Conservation (phyloP, 2,329 filamentous ascomycete genomes). For the Alternaria sp. region DNA sequence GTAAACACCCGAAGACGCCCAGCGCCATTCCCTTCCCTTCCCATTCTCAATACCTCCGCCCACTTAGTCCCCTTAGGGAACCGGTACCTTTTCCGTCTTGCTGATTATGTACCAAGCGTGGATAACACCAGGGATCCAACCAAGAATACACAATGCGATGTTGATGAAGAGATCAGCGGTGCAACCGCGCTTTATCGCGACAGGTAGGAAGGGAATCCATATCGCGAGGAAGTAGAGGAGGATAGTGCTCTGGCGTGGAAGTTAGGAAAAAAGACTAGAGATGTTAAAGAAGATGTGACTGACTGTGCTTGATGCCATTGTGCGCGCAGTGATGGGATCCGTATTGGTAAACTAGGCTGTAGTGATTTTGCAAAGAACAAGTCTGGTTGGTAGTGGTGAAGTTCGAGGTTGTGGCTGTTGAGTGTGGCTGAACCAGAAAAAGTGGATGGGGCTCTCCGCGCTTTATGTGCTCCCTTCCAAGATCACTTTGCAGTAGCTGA, state of each 20-base stretch:
- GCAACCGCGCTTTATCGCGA: conserved; percentile 53
- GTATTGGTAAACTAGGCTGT: background rate
- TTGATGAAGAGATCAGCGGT: conserved; percentile 54
- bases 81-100: conserved; percentile 19
- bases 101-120: conserved; percentile 42
- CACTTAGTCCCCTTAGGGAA: background rate
- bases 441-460: background rate
- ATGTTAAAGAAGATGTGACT: background rate
- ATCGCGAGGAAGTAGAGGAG: conserved; percentile 45
- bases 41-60: background rate
- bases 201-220: conserved; percentile 52
- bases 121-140: conserved; percentile 45
- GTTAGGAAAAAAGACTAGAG: background rate
- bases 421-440: background rate
- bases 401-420: background rate
- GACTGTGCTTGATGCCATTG: conserved; percentile 26
- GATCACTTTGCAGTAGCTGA: conserved; percentile 7
- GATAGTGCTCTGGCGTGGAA: conserved; percentile 28
- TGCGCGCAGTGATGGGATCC: background rate
- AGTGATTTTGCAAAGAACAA: background rate
- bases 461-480: background rate
- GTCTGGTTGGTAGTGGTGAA: background rate
- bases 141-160: conserved; percentile 49
- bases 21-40: background rate
- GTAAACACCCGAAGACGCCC: background rate